phyloP scores from a whole-genome alignment of 495 filamentous ascomycete genomes.

The Xylaria sp. region DNA sequence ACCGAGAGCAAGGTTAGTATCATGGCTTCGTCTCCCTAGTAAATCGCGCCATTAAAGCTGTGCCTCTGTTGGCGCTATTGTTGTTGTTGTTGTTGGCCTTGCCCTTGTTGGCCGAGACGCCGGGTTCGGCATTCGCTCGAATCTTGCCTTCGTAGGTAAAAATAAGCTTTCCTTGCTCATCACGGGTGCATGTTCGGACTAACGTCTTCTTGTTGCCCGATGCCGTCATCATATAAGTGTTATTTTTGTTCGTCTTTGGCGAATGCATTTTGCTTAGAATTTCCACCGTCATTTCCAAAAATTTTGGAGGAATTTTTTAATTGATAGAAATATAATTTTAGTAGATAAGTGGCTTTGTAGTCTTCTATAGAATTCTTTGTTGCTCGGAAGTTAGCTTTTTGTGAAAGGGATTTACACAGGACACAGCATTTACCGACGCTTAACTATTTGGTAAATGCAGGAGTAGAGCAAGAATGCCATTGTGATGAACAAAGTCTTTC shows the following conservation, averaged over 20 bases:
- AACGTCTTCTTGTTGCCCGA: background rate
- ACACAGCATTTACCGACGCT: background rate
- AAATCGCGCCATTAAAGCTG: background rate
- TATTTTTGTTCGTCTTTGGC: background rate
- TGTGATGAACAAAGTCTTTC: background rate
- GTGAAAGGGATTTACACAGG: background rate
- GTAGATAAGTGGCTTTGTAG: background rate
- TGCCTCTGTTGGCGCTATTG: background rate
- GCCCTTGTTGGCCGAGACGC: background rate
- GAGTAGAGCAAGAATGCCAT: background rate
- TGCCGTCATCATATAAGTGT: background rate
- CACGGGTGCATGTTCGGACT: background rate
- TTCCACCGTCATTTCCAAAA: background rate
- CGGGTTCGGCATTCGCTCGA: background rate
- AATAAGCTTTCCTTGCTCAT: background rate
- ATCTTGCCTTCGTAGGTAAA: background rate
- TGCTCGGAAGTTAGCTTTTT: background rate
- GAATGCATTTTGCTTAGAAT: background rate
- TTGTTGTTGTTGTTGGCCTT: background rate
- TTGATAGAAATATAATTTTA: background rate
- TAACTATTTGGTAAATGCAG: background rate
- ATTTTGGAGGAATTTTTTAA: background rate
- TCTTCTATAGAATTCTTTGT: background rate
- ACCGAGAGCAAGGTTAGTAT: background rate
- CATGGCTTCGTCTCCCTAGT: background rate